A percentile compares a stretch with the other conserved stretches of the same genome.
phyloP scores from a whole-genome alignment of 805 yeast species.

The Saccharomyces eubayanus region DNA sequence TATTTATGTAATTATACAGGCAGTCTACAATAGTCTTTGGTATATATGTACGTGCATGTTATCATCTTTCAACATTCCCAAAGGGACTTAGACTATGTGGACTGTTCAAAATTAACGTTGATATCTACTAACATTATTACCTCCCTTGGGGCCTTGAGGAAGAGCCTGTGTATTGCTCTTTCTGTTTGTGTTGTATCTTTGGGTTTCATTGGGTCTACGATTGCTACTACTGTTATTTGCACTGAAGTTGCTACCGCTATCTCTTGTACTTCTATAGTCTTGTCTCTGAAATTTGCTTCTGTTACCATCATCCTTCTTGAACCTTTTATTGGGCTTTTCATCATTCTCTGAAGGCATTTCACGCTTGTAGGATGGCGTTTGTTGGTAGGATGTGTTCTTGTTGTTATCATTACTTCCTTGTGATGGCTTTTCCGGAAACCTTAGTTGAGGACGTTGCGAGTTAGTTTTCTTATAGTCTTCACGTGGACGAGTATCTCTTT shows the following conservation, averaged over 20 bases:
- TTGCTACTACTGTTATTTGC: background rate
- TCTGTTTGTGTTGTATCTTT: slow-evolving; percentile 4
- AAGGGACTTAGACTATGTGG: background rate
- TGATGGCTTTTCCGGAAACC: slow-evolving; percentile 10
- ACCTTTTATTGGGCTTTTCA: slow-evolving; percentile 11
- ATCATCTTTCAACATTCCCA: too few species aligned
- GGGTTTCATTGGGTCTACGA: slow-evolving; percentile 2
- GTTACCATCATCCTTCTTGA: background rate
- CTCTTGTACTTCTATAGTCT: background rate
- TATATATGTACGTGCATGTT: too few species aligned
- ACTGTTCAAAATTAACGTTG: slow-evolving; percentile 8
- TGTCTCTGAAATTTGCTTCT: background rate
- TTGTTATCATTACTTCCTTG: slow-evolving; percentile 4
- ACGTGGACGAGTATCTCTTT: background rate
- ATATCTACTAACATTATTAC: slow-evolving; percentile 13
- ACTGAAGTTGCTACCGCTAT: background rate
- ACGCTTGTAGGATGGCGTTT: slow-evolving; percentile 1
- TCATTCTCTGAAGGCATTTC: slow-evolving; percentile 4
- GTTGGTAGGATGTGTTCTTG: slow-evolving; percentile 1
- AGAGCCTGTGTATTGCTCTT: slow-evolving; percentile 7
- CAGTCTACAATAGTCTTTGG: too few species aligned
- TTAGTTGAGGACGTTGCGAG: background rate
- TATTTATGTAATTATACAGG: background rate
- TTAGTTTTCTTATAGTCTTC: background rate
- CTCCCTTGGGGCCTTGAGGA: slow-evolving; percentile 22